phyloP scores from a whole-genome alignment of 2,329 filamentous ascomycete genomes.

The Lecanicillium sp. region DNA sequence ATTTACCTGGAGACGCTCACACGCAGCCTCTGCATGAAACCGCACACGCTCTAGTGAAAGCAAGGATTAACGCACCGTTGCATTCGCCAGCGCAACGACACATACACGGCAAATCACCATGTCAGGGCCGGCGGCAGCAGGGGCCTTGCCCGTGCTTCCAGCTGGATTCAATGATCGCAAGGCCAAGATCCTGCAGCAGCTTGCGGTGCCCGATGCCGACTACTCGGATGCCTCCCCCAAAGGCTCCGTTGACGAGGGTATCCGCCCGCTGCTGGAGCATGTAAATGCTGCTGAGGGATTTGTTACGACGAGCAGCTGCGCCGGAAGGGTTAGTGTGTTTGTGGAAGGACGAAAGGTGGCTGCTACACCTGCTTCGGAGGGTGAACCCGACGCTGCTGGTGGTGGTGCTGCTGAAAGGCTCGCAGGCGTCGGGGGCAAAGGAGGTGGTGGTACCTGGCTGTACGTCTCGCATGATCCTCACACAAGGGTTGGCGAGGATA shows the following conservation, averaged over 20 bases:
- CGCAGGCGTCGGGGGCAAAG: constrained; percentile 73
- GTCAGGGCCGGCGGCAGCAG: background rate
- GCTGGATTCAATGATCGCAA: constrained; percentile 55
- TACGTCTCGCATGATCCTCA: constrained; percentile 81
- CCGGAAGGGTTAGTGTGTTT: constrained; percentile 80
- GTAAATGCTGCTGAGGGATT: constrained; percentile 70
- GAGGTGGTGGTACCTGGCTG: constrained; percentile 75
- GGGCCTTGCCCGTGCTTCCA: constrained; percentile 21
- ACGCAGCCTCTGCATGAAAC: too few species aligned
- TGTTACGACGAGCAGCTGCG: constrained; percentile 90
- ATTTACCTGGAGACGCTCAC: too few species aligned
- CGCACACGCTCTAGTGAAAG: background rate
- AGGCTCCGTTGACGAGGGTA: constrained; percentile 73
- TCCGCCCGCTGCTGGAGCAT: constrained; percentile 67
- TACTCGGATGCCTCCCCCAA: constrained; percentile 86
- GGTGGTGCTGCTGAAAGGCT: constrained; percentile 19
- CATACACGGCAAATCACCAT: background rate
- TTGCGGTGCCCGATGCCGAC: constrained; percentile 58
- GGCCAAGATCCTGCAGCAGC: constrained; percentile 60
- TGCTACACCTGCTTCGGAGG: constrained; percentile 4
- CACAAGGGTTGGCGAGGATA: constrained; percentile 17
- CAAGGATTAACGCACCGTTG: background rate
- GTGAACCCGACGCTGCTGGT: constrained; percentile 3
- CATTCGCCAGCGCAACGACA: background rate
- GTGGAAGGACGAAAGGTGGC: constrained; percentile 61